Evolutionary conservation across 169 alveolate genomes (phyloP), one percentile per base, ranked within the genome.

Genomic region (Plasmodium relictum): DNA sequence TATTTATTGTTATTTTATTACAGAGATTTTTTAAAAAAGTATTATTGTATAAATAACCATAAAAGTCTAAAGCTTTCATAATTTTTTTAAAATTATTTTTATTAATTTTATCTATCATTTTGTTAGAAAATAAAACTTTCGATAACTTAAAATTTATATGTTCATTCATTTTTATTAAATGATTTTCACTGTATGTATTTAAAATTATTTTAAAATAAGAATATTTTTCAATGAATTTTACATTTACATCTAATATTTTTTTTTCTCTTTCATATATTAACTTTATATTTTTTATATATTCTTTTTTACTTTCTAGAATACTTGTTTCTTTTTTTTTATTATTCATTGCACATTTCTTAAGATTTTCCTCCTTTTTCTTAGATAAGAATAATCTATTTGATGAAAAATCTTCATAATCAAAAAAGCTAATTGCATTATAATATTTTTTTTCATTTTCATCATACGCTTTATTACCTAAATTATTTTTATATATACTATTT

Each of bases 11-110:
- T 2, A 78, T 70, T 44, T 52, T 78, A 78, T 78, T 78, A 65
- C 70, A 78, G 7, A 78, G 37, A 31, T 69, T 78, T 63, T 78
- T 78, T 65, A 78, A 78, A 78, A 78, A 78, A n/a, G 58, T 62
- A 78, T 50, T 63, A 44, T 78, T 68, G 41, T 78, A 78, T 6
- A 66, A 22, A 65, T 78, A 78, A 6, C 89, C 89, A 69, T 78
- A 78, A 65, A 78, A 78, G 3, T 78, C 89, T 54, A 78, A 58
- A 48, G 89, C 45, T 18, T 63, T 65, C 74, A 78, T 65, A 78
- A 78, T 58, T 16, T 54, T 45, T 54, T 78, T 78, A 69, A 78
- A 78, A 56, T 78, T 78, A 0, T 14, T 41, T 78, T 26, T 68
- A 69, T 37, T 78, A 14, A 78, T 78, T 20, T 65, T 39, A 37